Evolutionary conservation across 1,284 basidiomycete species (phyloP).

Genomic region (Papiliotrema fonsecae): DNA sequence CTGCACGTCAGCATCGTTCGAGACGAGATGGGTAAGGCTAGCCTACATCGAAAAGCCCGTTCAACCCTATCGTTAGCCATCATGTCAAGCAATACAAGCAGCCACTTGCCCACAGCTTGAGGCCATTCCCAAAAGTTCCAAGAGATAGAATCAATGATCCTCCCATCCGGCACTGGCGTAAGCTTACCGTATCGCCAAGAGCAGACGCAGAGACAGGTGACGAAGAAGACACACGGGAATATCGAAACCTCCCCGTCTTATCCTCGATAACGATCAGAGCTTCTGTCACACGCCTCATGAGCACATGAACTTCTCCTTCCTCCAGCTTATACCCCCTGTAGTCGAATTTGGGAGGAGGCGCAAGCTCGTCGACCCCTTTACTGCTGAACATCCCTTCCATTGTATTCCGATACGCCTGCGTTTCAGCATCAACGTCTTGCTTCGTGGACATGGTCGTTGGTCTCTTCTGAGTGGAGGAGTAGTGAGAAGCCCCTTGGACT

Average conservation of each 20-base stretch:
- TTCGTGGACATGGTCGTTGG: no score
- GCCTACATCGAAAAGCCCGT: background rate
- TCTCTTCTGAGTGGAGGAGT: no score
- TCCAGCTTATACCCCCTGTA: constrained; percentile 9
- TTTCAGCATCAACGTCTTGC: no score
- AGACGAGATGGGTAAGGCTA: background rate
- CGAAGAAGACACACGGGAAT: constrained; percentile 45
- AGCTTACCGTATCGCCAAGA: background rate
- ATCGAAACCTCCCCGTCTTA: constrained; percentile 57
- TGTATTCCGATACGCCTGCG: no score
- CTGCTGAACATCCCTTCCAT: no score
- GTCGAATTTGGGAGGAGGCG: background rate
- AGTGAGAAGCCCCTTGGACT: no score
- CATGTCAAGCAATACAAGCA: constrained; percentile 24
- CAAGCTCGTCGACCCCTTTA: background rate
- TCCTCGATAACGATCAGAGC: constrained; percentile 61
- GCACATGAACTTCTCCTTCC: constrained; percentile 30
- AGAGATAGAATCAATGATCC: constrained; percentile 61
- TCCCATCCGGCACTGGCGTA: constrained; percentile 53
- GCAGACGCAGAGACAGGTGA: background rate
- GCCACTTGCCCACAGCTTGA: constrained; percentile 56
- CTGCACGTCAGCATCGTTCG: background rate
- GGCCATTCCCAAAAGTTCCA: constrained; percentile 67
- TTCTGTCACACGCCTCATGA: constrained; percentile 54
- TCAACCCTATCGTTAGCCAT: constrained; percentile 24